Evolutionary conservation across 140 eudicot species (phyloP).

Genomic region (Cichorium intybus): DNA sequence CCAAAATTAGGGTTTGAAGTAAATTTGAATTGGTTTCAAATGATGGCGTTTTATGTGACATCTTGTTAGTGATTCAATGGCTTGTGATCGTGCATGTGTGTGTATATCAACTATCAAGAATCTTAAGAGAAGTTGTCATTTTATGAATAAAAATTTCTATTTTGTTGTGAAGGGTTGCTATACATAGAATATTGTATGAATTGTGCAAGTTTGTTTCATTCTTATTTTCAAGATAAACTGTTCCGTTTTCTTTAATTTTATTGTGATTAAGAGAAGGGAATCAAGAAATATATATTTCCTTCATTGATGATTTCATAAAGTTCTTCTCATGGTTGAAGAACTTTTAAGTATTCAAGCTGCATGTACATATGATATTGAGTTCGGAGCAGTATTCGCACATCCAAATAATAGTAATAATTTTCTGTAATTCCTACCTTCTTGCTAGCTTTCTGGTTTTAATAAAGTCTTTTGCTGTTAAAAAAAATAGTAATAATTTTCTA

Average conservation of each 20-base stretch:
- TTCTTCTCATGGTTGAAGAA: slow-evolving; percentile 11
- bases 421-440: too few species aligned
- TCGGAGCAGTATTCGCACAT: slow-evolving; percentile 2
- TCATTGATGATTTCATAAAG: neutral
- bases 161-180: slow-evolving; percentile 12
- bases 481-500: too few species aligned
- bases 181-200: neutral
- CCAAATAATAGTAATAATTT: neutral
- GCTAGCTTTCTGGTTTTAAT: too few species aligned
- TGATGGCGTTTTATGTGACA: slow-evolving; percentile 16
- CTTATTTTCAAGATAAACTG: neutral
- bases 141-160: slow-evolving; percentile 21
- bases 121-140: slow-evolving; percentile 22
- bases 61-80: slow-evolving; percentile 19
- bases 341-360: neutral
- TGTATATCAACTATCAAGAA: slow-evolving; percentile 19
- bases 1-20: slow-evolving; percentile 22
- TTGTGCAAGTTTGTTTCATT: neutral
- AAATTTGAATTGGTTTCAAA: slow-evolving; percentile 14
- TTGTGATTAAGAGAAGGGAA: neutral
- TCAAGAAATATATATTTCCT: neutral
- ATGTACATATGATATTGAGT: slow-evolving; percentile 2
- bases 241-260: neutral
- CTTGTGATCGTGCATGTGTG: slow-evolving; percentile 16
- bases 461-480: too few species aligned